Conservation (phyloP, 2,329 filamentous ascomycete genomes). For the Trichocomaceae sp. region DNA sequence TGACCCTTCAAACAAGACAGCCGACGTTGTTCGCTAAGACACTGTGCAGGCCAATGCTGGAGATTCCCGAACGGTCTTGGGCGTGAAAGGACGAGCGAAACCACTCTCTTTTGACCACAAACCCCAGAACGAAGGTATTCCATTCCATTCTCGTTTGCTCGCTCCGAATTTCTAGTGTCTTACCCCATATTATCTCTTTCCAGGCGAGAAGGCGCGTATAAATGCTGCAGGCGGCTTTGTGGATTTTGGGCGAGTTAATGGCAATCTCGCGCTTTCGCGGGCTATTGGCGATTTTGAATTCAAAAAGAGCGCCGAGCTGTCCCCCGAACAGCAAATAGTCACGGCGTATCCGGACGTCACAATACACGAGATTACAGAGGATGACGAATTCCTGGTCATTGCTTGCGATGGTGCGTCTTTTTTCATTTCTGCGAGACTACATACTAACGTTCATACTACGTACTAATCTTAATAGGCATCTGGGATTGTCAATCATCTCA, state of each 20-base stretch:
- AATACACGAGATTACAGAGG: conserved; percentile 78
- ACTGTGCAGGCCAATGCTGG: conserved; percentile 78
- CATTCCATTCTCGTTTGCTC: background rate
- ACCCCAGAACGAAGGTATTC: conserved; percentile 86
- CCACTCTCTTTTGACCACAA: conserved; percentile 99
- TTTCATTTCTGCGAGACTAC: conserved; percentile 13
- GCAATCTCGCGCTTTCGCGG: conserved; percentile 90
- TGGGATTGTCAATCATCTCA: conserved; percentile 99
- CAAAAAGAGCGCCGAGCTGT: conserved; percentile 96
- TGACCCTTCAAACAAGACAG: background rate
- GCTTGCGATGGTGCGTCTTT: conserved; percentile 74
- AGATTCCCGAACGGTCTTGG: conserved; percentile 89
- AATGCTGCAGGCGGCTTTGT: conserved; percentile 94
- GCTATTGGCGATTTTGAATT: conserved; percentile 99
- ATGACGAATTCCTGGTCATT: conserved; percentile 92
- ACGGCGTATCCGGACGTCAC: conserved; percentile 94
- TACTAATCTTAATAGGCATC: conserved; percentile 59
- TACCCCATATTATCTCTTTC: conserved; percentile 2
- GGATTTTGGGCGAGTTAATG: conserved; percentile 96
- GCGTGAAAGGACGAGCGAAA: conserved; percentile 95
- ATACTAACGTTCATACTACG: conserved; percentile 2
- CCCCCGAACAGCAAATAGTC: conserved; percentile 97
- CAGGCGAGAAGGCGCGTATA: conserved; percentile 93
- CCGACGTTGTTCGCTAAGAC: conserved; percentile 1
- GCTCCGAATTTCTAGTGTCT: background rate